Conservation (phyloP, 768 basidiomycete genomes). For the Clitopilus passeckerianus region DNA sequence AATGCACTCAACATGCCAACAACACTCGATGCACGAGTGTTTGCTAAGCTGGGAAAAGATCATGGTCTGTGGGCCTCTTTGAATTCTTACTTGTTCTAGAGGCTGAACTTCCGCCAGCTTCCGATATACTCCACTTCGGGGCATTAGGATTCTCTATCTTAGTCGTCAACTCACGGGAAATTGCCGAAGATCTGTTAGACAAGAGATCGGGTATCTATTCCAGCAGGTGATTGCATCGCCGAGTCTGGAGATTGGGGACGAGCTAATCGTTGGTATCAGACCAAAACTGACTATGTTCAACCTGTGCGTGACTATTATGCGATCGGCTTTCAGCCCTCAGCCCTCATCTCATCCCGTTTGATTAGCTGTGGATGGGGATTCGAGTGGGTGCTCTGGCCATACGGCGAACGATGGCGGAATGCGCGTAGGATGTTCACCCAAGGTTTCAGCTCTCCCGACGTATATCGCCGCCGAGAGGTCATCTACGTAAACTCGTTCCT, state of each 20-base stretch:
- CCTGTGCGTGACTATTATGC: conserved; percentile 10
- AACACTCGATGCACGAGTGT: conserved; percentile 26
- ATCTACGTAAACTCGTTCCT: conserved; percentile 10
- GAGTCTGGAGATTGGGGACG: conserved; percentile 12
- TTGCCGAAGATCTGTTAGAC: conserved; percentile 17
- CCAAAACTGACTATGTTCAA: conserved; percentile 8
- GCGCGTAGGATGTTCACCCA: conserved; percentile 2
- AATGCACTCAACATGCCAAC: conserved; percentile 32
- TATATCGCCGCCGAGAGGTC: conserved; percentile 10
- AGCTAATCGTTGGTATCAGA: not conserved
- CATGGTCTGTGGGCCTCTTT: conserved; percentile 19
- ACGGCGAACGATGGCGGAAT: not conserved
- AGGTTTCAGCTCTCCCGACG: conserved; percentile 7
- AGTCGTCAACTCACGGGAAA: conserved; percentile 14
- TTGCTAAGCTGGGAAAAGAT: conserved; percentile 30
- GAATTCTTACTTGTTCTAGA: too few relatives aligned
- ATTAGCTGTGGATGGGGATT: conserved; percentile 14
- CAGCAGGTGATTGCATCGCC: conserved; percentile 14
- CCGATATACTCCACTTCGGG: conserved; percentile 17
- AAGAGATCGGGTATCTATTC: conserved; percentile 15
- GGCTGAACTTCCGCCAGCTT: conserved; percentile 8
- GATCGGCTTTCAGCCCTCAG: not conserved
- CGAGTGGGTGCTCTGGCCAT: conserved; percentile 1
- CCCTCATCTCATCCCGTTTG: not conserved
- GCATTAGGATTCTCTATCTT: conserved; percentile 14